Evolutionary conservation across 2,329 filamentous ascomycete species (phyloP).

Genomic region (Coniella lustricola): DNA sequence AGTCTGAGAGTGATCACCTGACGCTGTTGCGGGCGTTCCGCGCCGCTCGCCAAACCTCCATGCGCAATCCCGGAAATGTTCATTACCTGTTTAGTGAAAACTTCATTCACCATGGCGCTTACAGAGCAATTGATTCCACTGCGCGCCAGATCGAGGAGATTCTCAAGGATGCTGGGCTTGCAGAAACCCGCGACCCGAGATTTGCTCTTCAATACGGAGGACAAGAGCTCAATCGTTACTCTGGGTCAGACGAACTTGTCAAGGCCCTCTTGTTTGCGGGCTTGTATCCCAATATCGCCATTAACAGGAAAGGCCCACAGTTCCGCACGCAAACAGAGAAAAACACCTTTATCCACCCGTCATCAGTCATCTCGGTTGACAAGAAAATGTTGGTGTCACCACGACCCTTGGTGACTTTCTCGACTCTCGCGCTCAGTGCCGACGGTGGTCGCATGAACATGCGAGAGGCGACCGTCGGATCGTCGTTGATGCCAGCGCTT

Average conservation of each 20-base stretch:
- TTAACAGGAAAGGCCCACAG: background rate
- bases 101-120: constrained; percentile 24
- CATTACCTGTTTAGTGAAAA: background rate
- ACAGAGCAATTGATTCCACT: constrained; percentile 27
- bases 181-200: constrained; percentile 16
- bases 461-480: background rate
- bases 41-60: background rate
- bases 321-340: background rate
- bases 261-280: constrained; percentile 39
- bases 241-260: constrained; percentile 33
- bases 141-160: constrained; percentile 31
- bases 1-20: background rate
- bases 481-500: constrained; percentile 1
- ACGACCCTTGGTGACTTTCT: background rate
- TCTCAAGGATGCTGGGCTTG: constrained; percentile 27
- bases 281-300: constrained; percentile 36
- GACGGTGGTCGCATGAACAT: background rate
- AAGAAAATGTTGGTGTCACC: too few species aligned
- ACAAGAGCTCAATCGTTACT: constrained; percentile 35
- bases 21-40: background rate
- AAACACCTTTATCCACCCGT: background rate
- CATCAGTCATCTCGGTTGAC: constrained; percentile 1
- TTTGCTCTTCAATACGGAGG: constrained; percentile 23
- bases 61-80: background rate
- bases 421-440: background rate